These are phyloP conservation scores for Sanghuangporus sanghuang DNA, from an alignment of 1,284 basidiomycete genomes.

Conservation along the genomic window DNA sequence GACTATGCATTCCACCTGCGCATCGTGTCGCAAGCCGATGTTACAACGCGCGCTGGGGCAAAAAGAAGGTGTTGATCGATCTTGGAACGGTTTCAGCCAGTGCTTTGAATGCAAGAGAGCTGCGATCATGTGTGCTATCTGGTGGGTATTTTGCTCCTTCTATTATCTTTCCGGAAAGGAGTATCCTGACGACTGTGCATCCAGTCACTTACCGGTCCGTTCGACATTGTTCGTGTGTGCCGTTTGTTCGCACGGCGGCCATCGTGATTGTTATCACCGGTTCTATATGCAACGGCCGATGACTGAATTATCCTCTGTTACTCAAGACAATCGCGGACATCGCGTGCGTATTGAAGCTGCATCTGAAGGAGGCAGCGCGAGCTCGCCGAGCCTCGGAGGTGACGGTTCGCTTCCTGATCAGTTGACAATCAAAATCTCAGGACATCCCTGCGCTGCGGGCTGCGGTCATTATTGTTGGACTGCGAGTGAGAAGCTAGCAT, in stretches of 20 bases:
- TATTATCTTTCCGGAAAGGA: neutral
- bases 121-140: constrained; percentile 59
- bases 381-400: neutral
- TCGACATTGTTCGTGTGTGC: constrained; percentile 65
- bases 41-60: constrained; percentile 33
- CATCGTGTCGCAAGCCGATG: constrained; percentile 59
- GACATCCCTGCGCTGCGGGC: constrained; percentile 58
- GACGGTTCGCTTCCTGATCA: neutral
- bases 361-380: neutral
- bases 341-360: neutral
- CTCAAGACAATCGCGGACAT: constrained; percentile 8
- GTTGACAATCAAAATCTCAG: constrained; percentile 25
- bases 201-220: constrained; percentile 67
- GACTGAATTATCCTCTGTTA: constrained; percentile 31
- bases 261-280: constrained; percentile 63
- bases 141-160: constrained; percentile 39
- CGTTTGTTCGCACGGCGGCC: constrained; percentile 71
- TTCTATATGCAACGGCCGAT: constrained; percentile 56
- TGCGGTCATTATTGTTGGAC: constrained; percentile 66
- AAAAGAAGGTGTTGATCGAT: constrained; percentile 26
- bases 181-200: neutral
- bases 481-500: constrained; percentile 3
- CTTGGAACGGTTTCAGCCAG: constrained; percentile 34
- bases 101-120: constrained; percentile 50
- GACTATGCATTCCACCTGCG: constrained; percentile 60